A percentile compares a stretch with the other conserved stretches of the same genome.
Evolutionary conservation across 768 basidiomycete species (phyloP).

Genomic region (Kwoniella botswanensis): DNA sequence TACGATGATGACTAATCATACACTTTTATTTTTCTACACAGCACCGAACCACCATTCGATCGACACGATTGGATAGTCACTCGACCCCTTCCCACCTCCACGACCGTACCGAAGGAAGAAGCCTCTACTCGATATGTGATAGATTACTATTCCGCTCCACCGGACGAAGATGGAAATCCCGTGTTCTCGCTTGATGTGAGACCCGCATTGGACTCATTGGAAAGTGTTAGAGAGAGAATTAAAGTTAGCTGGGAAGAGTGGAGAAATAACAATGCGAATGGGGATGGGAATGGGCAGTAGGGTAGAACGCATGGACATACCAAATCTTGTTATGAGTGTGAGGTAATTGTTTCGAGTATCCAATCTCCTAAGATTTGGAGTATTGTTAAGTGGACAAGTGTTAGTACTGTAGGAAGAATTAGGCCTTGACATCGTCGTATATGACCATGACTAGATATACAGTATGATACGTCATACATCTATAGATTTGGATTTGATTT

Average conservation of each 20-base stretch:
- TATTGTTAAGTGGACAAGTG: no score
- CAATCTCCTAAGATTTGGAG: no score
- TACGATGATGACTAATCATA: neutral
- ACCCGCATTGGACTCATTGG: slow-evolving; percentile 85
- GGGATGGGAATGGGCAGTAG: neutral
- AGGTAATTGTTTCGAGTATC: neutral
- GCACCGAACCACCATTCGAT: slow-evolving; percentile 92
- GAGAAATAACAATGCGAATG: slow-evolving; percentile 19
- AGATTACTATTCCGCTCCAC: slow-evolving; percentile 95
- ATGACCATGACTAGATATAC: no score
- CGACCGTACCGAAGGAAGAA: slow-evolving; percentile 8
- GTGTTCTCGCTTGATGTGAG: slow-evolving; percentile 95
- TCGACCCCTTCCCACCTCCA: slow-evolving; percentile 61
- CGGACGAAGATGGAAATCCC: slow-evolving; percentile 86
- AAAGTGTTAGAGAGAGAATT: slow-evolving; percentile 76
- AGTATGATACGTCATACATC: neutral
- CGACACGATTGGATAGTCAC: slow-evolving; percentile 97
- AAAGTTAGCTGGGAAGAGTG: slow-evolving; percentile 53
- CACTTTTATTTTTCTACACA: slow-evolving; percentile 52
- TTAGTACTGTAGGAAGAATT: no score
- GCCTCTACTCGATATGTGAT: slow-evolving; percentile 78
- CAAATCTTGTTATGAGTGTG: neutral
- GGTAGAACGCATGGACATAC: neutral
- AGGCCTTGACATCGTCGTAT: no score
- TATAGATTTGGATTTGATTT: neutral